Conservation (phyloP, 345 rosid genomes). For the Pugionium cornutum region DNA sequence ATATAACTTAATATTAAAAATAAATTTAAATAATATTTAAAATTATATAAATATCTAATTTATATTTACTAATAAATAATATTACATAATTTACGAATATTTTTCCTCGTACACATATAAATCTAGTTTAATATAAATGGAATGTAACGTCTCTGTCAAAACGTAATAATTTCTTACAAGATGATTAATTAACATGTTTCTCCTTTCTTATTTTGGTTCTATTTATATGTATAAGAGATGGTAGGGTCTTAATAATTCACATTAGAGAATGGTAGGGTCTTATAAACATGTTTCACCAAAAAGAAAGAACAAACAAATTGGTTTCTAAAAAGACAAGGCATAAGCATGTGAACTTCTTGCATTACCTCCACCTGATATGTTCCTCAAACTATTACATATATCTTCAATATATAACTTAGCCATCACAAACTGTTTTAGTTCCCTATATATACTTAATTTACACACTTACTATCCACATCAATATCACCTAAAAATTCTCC, state of each 20-base stretch:
- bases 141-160: no score
- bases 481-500: neutral
- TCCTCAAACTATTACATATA: slow-evolving; percentile 33
- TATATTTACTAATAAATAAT: no score
- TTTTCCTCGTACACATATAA: no score
- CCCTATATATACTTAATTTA: slow-evolving; percentile 36
- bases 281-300: slow-evolving; percentile 35
- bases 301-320: slow-evolving; percentile 30
- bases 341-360: slow-evolving; percentile 64
- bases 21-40: no score
- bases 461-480: slow-evolving; percentile 13
- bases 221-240: no score
- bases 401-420: slow-evolving; percentile 6
- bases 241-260: neutral
- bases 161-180: slow-evolving; percentile 13
- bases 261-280: slow-evolving; percentile 39
- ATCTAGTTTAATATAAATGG: no score
- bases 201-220: slow-evolving; percentile 19
- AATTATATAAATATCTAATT: no score
- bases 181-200: slow-evolving; percentile 23
- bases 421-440: slow-evolving; percentile 25
- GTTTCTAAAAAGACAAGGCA: slow-evolving; percentile 52
- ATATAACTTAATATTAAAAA: no score
- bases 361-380: slow-evolving; percentile 64
- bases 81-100: no score